Base-by-base conservation (phyloP, 768 basidiomycete genomes). In the Leccinum broughii region DNA sequence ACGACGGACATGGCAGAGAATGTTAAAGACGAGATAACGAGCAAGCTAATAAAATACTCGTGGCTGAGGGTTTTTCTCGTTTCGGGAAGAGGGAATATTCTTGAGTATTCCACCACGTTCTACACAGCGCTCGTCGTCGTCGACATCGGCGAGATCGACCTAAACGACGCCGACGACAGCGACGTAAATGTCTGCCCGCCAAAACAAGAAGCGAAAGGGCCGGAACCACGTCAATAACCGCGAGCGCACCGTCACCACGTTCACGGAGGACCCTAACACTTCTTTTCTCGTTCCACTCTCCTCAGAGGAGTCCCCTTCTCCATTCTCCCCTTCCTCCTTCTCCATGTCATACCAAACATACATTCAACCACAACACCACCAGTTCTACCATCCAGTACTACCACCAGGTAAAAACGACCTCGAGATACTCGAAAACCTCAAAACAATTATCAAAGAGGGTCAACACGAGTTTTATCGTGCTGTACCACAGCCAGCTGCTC, bases 1-100 rank as follows among this genome's bases (percentile, higher is more conserved):
- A 98, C 95, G 78, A 96, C 95, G 72, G 92, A 86, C 92, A 93
- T 93, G 64, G 6, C 13, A 13, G 55, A 9, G 3, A n/a, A 14
- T 30, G 11, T 11, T 34, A 10, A 34, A 34, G 32, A 34, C 32
- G 32, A 11, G 32, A 34, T 34, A 34, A 34, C 32, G 41, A 46
- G 26, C 32, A 20, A 13, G 2, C 2, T 0, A 2, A 26, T 30
- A 41, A 28, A 30, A 22, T 20, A 2, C 1, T 44, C 8, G n/a
- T 68, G 65, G 65, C 68, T 67, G 61, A 60, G 62, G 63, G 63
- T 61, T 24, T 58, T 64, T 22, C 68, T 67, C 55, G 56, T 67
- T 70, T 66, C 60, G 46, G 64, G 63, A 56, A 61, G 58, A 57
- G 55, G 11, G 30, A 30, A 30, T 30, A n/a, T 72, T 72, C 71